Evolutionary conservation across 2,329 filamentous ascomycete species (phyloP), one percentile per base, ranked within the genome.

Genomic region (Trichoderma sp.): DNA sequence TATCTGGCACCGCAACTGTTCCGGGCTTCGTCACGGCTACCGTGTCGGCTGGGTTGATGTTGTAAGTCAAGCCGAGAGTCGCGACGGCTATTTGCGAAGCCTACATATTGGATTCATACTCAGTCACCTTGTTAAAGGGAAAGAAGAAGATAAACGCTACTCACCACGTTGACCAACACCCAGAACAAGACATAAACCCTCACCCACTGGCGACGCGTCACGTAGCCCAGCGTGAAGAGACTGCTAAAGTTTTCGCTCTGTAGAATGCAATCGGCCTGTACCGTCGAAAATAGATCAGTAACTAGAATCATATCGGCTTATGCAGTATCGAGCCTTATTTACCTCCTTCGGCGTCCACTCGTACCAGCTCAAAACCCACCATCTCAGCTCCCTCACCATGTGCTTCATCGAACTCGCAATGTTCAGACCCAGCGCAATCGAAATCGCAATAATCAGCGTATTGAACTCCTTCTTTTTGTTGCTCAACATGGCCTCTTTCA

Each of bases 321-420:
- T 45, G n/a, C 34, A 10, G 1, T 13, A 8, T 27, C 66, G 8
- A n/a, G 25, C 29, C n/a, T 37, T 34, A 67, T 74, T n/a, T 60
- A 81, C 81, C 74, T 84, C 82, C 5, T 72, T 72, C 48, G 79
- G 72, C 37, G 77, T 77, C 68, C 80, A 76, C 45, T 77, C 74
- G 5, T 76, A 73, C 9, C 74, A 72, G 67, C 76, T 78, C 50
- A 84, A 71, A 32, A 84, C 78, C 74, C 80, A 82, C 81, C 82
- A 84, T n/a, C 82, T 75, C 69, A 82, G 73, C 68, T 82, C 80
- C 15, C 76, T 72, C 4, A 81, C 78, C 76, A 83, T 80, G 32
- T 77, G 77, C 67, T 82, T 82, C 25, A 84, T 75, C 7, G 78
- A 77, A 70, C 76, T 80, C 2, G 79, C 77, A 50, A 83, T 78